These are phyloP conservation scores for Curvularia sp. DNA, from an alignment of 2,329 filamentous ascomycete species.

Conservation along the genomic window DNA sequence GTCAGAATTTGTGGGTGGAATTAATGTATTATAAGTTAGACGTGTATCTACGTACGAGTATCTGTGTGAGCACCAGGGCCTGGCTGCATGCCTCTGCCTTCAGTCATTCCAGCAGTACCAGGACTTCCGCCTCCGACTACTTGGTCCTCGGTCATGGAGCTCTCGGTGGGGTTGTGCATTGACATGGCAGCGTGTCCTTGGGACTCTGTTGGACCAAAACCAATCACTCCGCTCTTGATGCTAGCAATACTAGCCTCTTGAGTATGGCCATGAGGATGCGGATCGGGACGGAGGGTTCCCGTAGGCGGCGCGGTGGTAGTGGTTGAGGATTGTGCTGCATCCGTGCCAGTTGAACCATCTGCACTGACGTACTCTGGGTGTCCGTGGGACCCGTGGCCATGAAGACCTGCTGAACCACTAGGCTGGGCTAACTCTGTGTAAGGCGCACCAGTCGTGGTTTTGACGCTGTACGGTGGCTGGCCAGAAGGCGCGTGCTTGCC, in stretches of 20 bases:
- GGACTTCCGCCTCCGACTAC: constrained; percentile 27
- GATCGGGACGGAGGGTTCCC: constrained; percentile 29
- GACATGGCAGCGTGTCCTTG: constrained; percentile 39
- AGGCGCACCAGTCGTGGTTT: constrained; percentile 21
- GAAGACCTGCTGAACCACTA: constrained; percentile 9
- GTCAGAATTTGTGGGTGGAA: constrained; percentile 17
- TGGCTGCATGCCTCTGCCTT: constrained; percentile 12
- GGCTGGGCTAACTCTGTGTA: constrained; percentile 22
- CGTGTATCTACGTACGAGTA: constrained; percentile 32
- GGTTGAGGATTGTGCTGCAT: constrained; percentile 1
- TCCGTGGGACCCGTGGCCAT: constrained; percentile 10
- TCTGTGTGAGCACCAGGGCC: constrained; percentile 10
- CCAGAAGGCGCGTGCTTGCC: constrained; percentile 10
- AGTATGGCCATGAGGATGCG: constrained; percentile 13
- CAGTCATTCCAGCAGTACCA: constrained; percentile 20
- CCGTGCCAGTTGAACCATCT: constrained; percentile 14
- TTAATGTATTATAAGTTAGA: constrained; percentile 3
- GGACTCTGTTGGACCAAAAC: constrained; percentile 34
- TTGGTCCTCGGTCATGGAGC: constrained; percentile 24
- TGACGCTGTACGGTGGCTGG: constrained; percentile 11
- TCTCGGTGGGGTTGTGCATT: constrained; percentile 21
- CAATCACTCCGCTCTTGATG: constrained; percentile 53
- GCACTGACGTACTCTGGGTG: constrained; percentile 14
- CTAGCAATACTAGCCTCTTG: constrained; percentile 45
- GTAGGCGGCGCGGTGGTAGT: constrained; percentile 9